phyloP scores from a whole-genome alignment of 805 yeast genomes.

The Spathaspora girioi region DNA sequence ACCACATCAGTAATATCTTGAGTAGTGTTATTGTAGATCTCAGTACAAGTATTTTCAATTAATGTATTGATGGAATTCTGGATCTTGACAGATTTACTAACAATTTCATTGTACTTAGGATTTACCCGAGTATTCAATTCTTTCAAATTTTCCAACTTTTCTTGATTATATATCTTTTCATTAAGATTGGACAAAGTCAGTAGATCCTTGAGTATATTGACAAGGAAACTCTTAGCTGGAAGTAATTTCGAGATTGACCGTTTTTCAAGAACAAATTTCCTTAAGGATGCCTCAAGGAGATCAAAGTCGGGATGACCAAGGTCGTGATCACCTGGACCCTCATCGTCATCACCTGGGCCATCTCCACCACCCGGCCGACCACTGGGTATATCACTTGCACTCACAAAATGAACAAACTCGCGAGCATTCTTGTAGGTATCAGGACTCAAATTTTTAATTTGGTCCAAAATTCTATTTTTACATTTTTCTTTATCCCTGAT shows the following conservation, averaged over 20 bases:
- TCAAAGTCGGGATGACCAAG: conserved; percentile 66
- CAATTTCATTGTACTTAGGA: conserved; percentile 59
- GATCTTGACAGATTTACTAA: conserved; percentile 49
- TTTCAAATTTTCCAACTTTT: conserved; percentile 41
- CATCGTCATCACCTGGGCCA: conserved; percentile 25
- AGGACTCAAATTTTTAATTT: conserved; percentile 81
- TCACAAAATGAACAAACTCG: conserved; percentile 93
- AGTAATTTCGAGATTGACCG: conserved; percentile 82
- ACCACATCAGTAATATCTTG: conserved; percentile 50
- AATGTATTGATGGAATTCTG: conserved; percentile 57
- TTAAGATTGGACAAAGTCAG: conserved; percentile 59
- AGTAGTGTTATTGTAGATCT: conserved; percentile 60
- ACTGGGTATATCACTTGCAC: conserved; percentile 51
- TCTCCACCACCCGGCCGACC: conserved; percentile 31
- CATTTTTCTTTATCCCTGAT: conserved; percentile 82
- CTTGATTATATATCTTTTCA: conserved; percentile 48
- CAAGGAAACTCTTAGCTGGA: conserved; percentile 87
- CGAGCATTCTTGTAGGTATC: conserved; percentile 82
- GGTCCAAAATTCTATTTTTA: conserved; percentile 71
- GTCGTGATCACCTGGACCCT: conserved; percentile 22
- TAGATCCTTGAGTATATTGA: conserved; percentile 67
- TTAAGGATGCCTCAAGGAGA: conserved; percentile 74
- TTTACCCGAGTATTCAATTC: conserved; percentile 51
- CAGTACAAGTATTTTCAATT: conserved; percentile 57
- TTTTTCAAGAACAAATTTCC: conserved; percentile 84